Evolutionary conservation across 768 basidiomycete genomes (phyloP).

Genomic region (Cystobasidium ongulense): DNA sequence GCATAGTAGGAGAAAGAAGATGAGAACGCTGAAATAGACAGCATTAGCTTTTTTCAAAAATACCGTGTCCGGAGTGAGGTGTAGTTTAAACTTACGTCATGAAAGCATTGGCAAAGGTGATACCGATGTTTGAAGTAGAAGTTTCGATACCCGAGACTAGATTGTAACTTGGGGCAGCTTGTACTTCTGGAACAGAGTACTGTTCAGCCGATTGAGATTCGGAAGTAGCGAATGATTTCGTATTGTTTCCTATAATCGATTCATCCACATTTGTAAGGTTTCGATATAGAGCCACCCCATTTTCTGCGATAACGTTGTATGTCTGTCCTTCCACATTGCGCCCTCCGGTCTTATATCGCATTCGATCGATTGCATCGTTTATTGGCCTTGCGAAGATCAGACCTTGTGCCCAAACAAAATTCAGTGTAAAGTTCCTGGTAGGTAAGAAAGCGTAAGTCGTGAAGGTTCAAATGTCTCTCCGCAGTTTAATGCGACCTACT

Average conservation of each 20-base stretch:
- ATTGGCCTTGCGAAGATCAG: slow-evolving; percentile 56
- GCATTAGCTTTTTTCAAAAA: too few species aligned
- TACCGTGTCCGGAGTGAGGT: too few species aligned
- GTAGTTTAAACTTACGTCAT: slow-evolving; percentile 70
- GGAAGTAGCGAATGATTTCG: slow-evolving; percentile 38
- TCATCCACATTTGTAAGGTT: neutral
- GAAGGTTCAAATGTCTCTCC: too few species aligned
- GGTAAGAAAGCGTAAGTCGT: too few species aligned
- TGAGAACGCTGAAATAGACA: slow-evolving; percentile 49
- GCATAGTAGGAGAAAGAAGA: slow-evolving; percentile 62
- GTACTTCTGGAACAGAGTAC: slow-evolving; percentile 35
- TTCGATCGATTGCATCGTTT: slow-evolving; percentile 67
- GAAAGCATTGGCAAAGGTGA: slow-evolving; percentile 79
- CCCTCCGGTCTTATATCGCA: slow-evolving; percentile 77
- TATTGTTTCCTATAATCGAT: slow-evolving; percentile 32
- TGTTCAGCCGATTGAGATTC: neutral
- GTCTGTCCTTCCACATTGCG: slow-evolving; percentile 51
- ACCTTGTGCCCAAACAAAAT: slow-evolving; percentile 83
- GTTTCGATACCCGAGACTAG: slow-evolving; percentile 59
- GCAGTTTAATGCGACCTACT: slow-evolving; percentile 36
- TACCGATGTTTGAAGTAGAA: slow-evolving; percentile 57
- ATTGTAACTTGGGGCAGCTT: slow-evolving; percentile 61
- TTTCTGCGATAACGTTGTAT: slow-evolving; percentile 18
- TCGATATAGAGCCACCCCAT: neutral
- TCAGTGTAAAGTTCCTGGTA: slow-evolving; percentile 56